Evolutionary conservation across 768 basidiomycete species (phyloP), one percentile per base, ranked within the genome.

Genomic region (Cystoderma amianthinum): DNA sequence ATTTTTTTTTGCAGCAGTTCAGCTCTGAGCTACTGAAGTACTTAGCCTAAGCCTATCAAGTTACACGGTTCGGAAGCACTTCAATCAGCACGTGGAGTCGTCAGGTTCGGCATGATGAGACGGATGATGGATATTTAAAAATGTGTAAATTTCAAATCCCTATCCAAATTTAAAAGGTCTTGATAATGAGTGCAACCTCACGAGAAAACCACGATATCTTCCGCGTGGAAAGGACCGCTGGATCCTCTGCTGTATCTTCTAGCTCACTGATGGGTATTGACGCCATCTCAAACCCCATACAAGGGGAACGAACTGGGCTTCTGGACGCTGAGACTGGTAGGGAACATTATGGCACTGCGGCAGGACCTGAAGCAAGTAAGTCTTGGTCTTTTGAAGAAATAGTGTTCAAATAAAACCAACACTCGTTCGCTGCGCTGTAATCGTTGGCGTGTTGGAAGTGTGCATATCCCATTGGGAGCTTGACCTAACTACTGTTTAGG

Each of bases 261-360:
- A 59, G 48, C 39, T 65, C 63, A n/a, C 58, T 68, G 39, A 59
- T 58, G 53, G 61, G 58, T 30, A 62, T 68, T 34, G 63, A 68
- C 48, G 50, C 54, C 13, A 51, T 57, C 28, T 24, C 44, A 3
- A 40, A 28, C 2, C 45, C 33, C 36, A 32, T 12, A 11, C 38
- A 36, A 12, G 61, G 58, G 19, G 65, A 67, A 44, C 51, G 60
- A 17, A 61, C 62, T 2, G 57, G 58, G 2, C 48, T 69, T 18
- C 45, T 69, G 35, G 65, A 69, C 28, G 50, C 39, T 5, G 55
- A 54, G 43, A 32, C 52, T 21, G 53, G 44, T 1, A 45, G 45
- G n/a, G 52, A 45, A 16, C 46, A 50, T 1, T 64, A 66, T 51
- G 59, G 58, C 18, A 47, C 53, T 36, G 47, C 49, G 16, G 44